Conservation (phyloP, 257 asterid species). For the Gardenia jasminoides region DNA sequence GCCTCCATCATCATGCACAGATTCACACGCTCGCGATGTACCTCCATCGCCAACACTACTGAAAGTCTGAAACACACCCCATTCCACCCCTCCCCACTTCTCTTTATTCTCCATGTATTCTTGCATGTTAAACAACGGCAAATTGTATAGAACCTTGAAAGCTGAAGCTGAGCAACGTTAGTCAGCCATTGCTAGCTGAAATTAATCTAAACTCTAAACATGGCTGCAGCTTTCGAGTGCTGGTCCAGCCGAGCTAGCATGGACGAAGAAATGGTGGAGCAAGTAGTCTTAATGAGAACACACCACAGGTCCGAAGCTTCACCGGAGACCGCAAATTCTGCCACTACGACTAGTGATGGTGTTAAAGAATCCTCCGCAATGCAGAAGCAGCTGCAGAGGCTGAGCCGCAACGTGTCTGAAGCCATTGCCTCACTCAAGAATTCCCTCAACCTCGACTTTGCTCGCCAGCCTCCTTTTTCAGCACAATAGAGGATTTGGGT, state of each 20-base stretch:
- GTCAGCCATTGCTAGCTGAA: background rate
- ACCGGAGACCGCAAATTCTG: constrained; percentile 34
- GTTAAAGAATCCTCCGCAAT: constrained; percentile 71
- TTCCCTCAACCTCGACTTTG: constrained; percentile 69
- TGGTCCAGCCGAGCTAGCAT: constrained; percentile 90
- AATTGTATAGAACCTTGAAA: background rate
- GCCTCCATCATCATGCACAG: background rate
- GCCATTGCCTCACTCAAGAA: constrained; percentile 94
- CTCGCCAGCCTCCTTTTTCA: constrained; percentile 52
- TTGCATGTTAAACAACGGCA: background rate
- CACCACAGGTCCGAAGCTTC: constrained; percentile 76
- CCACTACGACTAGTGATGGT: constrained; percentile 28
- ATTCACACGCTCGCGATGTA: too few relatives aligned
- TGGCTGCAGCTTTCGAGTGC: constrained; percentile 97
- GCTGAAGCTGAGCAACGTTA: background rate
- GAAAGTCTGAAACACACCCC: background rate
- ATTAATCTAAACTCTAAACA: constrained; percentile 1
- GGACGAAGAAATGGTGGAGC: constrained; percentile 93
- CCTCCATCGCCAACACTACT: too few relatives aligned
- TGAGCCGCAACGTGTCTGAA: constrained; percentile 86
- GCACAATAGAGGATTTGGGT: constrained; percentile 67
- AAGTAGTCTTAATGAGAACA: constrained; percentile 70
- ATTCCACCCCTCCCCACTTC: too few relatives aligned
- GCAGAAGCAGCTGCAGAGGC: constrained; percentile 80
- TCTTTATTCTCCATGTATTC: background rate